These are phyloP conservation scores for Medicago arabica DNA, from an alignment of 306 rosid genomes.

Conservation along the genomic window DNA sequence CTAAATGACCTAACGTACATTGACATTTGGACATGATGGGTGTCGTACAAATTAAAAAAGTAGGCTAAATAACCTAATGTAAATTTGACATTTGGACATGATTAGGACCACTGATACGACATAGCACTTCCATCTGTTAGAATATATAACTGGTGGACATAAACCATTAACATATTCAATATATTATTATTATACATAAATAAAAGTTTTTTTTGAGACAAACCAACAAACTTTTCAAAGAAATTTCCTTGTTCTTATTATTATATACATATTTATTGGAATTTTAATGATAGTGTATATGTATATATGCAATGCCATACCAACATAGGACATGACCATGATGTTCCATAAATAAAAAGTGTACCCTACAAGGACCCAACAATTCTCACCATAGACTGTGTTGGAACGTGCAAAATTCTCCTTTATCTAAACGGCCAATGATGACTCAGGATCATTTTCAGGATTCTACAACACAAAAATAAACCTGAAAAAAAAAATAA, in stretches of 20 bases:
- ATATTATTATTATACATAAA: neutral
- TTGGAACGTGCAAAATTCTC: slow-evolving; percentile 3
- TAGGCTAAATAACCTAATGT: neutral
- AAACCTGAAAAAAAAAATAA: neutral
- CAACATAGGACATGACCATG: slow-evolving; percentile 21
- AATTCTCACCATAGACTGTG: neutral
- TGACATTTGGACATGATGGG: neutral
- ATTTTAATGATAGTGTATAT: neutral
- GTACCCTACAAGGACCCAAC: neutral
- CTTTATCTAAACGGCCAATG: slow-evolving; percentile 15
- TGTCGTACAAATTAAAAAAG: neutral
- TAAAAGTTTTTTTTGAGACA: neutral
- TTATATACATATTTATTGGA: neutral
- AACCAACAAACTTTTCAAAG: neutral
- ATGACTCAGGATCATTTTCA: slow-evolving; percentile 25
- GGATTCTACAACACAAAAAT: slow-evolving; percentile 36
- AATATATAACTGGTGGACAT: slow-evolving; percentile 28
- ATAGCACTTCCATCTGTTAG: neutral
- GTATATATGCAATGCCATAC: neutral
- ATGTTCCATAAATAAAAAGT: slow-evolving; percentile 18
- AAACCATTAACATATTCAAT: neutral
- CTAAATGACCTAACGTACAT: too few relatives aligned
- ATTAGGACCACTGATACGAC: neutral
- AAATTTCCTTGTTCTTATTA: neutral
- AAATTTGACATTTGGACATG: slow-evolving; percentile 32